Evolutionary conservation across 306 rosid genomes (phyloP).

Genomic region (Prunus armeniaca): DNA sequence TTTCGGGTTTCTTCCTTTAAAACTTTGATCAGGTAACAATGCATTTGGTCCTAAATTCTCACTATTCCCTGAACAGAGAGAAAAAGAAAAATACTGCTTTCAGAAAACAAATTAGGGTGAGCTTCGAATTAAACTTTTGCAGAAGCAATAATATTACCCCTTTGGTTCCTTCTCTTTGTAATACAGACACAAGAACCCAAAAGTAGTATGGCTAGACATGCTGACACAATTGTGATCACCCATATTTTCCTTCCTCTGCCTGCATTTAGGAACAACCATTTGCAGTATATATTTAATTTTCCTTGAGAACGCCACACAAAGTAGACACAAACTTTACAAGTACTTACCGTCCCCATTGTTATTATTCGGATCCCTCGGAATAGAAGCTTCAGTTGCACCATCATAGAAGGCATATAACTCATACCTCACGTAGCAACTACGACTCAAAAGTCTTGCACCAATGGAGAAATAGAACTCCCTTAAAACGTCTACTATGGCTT

Average conservation of each 20-base stretch:
- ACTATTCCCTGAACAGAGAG: conserved; percentile 28
- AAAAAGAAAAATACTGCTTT: neutral
- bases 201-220: conserved; percentile 26
- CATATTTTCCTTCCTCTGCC: conserved; percentile 30
- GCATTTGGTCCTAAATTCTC: conserved; percentile 9
- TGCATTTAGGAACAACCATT: conserved; percentile 28
- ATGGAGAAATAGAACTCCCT: conserved; percentile 37
- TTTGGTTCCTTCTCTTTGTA: conserved; percentile 15
- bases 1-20: conserved; percentile 4
- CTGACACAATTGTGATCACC: conserved; percentile 22
- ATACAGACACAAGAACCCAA: conserved; percentile 21
- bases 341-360: conserved; percentile 30
- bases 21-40: neutral
- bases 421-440: conserved; percentile 59
- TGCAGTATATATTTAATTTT: neutral
- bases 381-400: conserved; percentile 17
- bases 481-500: conserved; percentile 36
- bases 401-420: conserved; percentile 51
- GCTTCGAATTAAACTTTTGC: neutral
- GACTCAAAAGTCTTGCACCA: conserved; percentile 58
- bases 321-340: neutral
- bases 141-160: conserved; percentile 12
- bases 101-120: neutral
- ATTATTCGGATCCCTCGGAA: conserved; percentile 11
- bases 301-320: neutral